phyloP scores from a whole-genome alignment of 345 rosid genomes.

The Aquilaria malaccensis region DNA sequence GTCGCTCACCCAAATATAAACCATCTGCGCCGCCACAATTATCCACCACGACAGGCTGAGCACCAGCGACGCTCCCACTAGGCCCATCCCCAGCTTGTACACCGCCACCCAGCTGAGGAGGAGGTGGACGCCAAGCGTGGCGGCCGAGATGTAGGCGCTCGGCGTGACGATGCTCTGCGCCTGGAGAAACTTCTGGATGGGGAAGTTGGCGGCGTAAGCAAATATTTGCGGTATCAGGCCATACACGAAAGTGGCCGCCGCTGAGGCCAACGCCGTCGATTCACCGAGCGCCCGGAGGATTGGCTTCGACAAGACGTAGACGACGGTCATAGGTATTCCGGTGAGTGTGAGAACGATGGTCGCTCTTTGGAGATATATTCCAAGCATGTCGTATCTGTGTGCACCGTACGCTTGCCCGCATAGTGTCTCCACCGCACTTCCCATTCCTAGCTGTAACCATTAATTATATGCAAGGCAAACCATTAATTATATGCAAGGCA shows the following conservation, averaged over 20 bases:
- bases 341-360: slow-evolving; percentile 49
- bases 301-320: slow-evolving; percentile 53
- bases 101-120: slow-evolving; percentile 46
- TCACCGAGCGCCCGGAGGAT: slow-evolving; percentile 53
- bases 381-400: slow-evolving; percentile 50
- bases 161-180: slow-evolving; percentile 62
- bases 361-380: slow-evolving; percentile 77
- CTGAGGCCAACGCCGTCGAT: slow-evolving; percentile 45
- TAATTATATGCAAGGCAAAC: neutral
- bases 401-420: slow-evolving; percentile 94
- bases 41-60: slow-evolving; percentile 86
- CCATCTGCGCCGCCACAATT: slow-evolving; percentile 51
- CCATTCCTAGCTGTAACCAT: slow-evolving; percentile 56
- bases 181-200: slow-evolving; percentile 67
- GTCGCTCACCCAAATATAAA: slow-evolving; percentile 39
- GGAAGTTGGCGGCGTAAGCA: slow-evolving; percentile 62
- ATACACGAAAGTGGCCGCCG: slow-evolving; percentile 47
- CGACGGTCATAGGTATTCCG: slow-evolving; percentile 43
- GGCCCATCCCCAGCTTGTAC: slow-evolving; percentile 32
- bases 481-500: neutral
- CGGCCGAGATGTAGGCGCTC: slow-evolving; percentile 60
- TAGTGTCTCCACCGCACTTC: slow-evolving; percentile 90
- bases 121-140: slow-evolving; percentile 39
- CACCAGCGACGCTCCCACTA: slow-evolving; percentile 60
- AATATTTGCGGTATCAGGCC: slow-evolving; percentile 80